These are phyloP conservation scores for Kappamyces sp. DNA, from an alignment of 192 early-diverging fungal genomes.

Conservation along the genomic window DNA sequence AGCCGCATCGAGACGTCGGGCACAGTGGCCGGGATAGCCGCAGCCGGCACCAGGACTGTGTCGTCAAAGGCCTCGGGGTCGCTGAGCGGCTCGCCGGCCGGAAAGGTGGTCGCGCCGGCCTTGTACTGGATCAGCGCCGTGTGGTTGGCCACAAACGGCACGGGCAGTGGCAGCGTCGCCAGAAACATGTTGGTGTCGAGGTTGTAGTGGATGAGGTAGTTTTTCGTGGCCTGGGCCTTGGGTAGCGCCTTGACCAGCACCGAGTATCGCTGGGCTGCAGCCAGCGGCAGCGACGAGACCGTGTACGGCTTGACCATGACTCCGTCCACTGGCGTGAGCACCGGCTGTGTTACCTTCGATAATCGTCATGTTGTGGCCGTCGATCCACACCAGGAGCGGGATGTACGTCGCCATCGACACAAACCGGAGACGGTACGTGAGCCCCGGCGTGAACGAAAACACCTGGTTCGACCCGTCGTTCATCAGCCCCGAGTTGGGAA, in stretches of 20 bases:
- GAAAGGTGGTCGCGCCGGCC: neutral
- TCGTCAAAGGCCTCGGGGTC: constrained; percentile 39
- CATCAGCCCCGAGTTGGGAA: constrained; percentile 62
- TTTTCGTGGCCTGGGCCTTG: constrained; percentile 19
- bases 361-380: constrained; percentile 69
- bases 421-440: constrained; percentile 77
- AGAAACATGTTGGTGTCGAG: constrained; percentile 66
- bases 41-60: constrained; percentile 43
- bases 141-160: constrained; percentile 1
- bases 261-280: constrained; percentile 73
- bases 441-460: constrained; percentile 61
- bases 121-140: neutral
- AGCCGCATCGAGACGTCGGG: constrained; percentile 47
- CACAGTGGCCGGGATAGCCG: constrained; percentile 26
- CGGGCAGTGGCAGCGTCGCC: constrained; percentile 29
- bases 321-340: constrained; percentile 49
- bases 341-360: constrained; percentile 48
- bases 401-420: constrained; percentile 75
- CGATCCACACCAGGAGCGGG: constrained; percentile 72
- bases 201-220: constrained; percentile 54
- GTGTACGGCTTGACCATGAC: constrained; percentile 50
- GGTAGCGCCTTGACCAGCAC: constrained; percentile 63
- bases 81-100: constrained; percentile 37
- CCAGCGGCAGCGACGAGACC: constrained; percentile 51
- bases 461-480: constrained; percentile 19